phyloP scores from a whole-genome alignment of 768 basidiomycete genomes.

The Mycena amicta region DNA sequence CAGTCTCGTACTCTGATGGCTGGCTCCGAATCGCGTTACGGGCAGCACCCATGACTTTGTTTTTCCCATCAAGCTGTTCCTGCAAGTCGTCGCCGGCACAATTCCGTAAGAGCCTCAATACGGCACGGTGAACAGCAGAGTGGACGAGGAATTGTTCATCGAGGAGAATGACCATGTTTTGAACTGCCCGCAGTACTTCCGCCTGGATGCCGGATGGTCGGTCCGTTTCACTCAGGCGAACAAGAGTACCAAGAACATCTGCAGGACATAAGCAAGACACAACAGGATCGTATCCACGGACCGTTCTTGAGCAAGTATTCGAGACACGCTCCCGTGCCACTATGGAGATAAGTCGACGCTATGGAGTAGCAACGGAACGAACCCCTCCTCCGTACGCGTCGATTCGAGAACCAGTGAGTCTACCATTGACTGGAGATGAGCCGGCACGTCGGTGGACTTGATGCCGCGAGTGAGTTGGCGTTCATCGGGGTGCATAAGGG shows the following conservation, averaged over 20 bases:
- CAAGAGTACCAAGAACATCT: constrained; percentile 87
- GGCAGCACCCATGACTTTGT: constrained; percentile 82
- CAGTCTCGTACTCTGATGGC: constrained; percentile 89
- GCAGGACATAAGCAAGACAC: neutral
- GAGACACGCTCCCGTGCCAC: constrained; percentile 84
- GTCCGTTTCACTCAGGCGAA: constrained; percentile 82
- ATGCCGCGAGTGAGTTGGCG: constrained; percentile 84
- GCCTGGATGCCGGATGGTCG: constrained; percentile 89
- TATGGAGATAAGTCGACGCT: constrained; percentile 32
- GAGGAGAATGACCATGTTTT: constrained; percentile 88
- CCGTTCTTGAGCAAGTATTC: constrained; percentile 92
- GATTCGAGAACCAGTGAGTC: constrained; percentile 87
- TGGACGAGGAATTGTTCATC: constrained; percentile 95
- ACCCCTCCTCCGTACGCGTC: constrained; percentile 86
- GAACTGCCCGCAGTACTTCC: constrained; percentile 83
- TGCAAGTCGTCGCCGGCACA: constrained; percentile 93
- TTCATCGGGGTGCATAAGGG: constrained; percentile 87
- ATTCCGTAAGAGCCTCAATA: constrained; percentile 79
- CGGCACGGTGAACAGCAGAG: constrained; percentile 85
- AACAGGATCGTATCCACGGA: constrained; percentile 30
- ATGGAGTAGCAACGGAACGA: constrained; percentile 42
- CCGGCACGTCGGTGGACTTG: constrained; percentile 77
- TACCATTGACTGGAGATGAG: constrained; percentile 75
- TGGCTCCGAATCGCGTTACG: constrained; percentile 63
- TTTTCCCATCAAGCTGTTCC: constrained; percentile 81